phyloP scores from a whole-genome alignment of 805 yeast species.

The Candida gorgasii region DNA sequence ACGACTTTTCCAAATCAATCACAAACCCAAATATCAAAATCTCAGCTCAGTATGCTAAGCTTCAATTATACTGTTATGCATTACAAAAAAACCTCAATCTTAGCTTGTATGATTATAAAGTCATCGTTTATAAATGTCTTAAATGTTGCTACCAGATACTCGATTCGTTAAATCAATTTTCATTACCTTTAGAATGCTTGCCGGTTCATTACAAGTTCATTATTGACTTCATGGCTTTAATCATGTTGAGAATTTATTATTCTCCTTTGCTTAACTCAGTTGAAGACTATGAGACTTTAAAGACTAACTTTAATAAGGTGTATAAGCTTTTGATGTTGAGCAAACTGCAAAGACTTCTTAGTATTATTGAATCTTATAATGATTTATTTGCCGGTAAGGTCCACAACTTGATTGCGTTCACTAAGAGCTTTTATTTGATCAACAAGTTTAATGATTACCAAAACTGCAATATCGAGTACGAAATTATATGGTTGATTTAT shows the following conservation, averaged over 20 bases:
- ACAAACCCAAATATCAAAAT: constrained; percentile 27
- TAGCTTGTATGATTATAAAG: constrained; percentile 28
- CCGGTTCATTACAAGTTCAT: constrained; percentile 44
- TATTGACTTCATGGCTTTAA: constrained; percentile 32
- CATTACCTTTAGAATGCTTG: constrained; percentile 25
- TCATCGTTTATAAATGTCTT: constrained; percentile 27
- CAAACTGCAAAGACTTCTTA: constrained; percentile 18
- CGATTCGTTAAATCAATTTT: constrained; percentile 19
- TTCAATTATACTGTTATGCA: constrained; percentile 39
- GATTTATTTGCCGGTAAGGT: constrained; percentile 17
- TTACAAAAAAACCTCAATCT: constrained; percentile 27
- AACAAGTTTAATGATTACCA: constrained; percentile 35
- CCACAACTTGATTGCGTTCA: constrained; percentile 16
- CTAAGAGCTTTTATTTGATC: constrained; percentile 30
- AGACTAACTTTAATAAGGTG: constrained; percentile 23
- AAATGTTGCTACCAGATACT: constrained; percentile 30
- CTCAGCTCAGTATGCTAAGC: constrained; percentile 36
- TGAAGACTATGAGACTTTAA: constrained; percentile 26
- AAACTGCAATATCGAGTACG: constrained; percentile 38
- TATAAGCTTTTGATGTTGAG: constrained; percentile 20
- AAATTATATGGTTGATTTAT: constrained; percentile 41
- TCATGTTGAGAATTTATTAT: constrained; percentile 32
- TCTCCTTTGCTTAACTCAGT: constrained; percentile 29
- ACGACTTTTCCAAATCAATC: constrained; percentile 26
- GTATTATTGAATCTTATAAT: constrained; percentile 26